Conservation (phyloP, 2,329 filamentous ascomycete genomes). For the Pestalotiopsis sp. region DNA sequence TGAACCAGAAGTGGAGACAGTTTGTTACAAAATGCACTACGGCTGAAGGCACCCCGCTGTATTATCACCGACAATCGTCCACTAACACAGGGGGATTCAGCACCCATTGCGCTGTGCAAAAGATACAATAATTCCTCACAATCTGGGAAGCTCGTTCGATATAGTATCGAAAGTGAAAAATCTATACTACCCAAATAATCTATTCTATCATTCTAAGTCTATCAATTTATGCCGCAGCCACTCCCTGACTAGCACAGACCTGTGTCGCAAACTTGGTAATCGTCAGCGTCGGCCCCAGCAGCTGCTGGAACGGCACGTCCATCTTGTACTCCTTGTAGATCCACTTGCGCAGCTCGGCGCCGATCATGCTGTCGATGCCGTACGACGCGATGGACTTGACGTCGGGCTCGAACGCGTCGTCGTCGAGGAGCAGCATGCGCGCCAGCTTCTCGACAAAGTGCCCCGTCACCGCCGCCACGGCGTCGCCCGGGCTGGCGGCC, state of each 20-base stretch:
- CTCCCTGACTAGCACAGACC: neutral
- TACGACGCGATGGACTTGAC: constrained; percentile 31
- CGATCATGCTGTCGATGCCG: constrained; percentile 39
- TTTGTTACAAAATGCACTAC: too few relatives aligned
- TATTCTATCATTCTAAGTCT: too few relatives aligned
- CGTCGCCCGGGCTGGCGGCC: constrained; percentile 11
- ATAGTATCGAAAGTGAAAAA: too few relatives aligned
- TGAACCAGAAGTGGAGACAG: too few relatives aligned
- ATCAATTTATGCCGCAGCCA: too few relatives aligned
- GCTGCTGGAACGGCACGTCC: constrained; percentile 39
- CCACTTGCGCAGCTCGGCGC: constrained; percentile 37
- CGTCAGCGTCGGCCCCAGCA: constrained; percentile 25
- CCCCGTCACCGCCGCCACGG: constrained; percentile 9
- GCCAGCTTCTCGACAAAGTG: constrained; percentile 24
- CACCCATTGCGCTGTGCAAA: too few relatives aligned
- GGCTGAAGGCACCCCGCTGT: too few relatives aligned
- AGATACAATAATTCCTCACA: too few relatives aligned
- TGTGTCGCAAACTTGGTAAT: constrained; percentile 20
- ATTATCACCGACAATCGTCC: too few relatives aligned
- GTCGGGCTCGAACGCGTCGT: constrained; percentile 22
- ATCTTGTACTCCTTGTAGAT: constrained; percentile 35
- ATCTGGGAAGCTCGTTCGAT: too few relatives aligned
- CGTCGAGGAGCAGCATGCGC: constrained; percentile 25
- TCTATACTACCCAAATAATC: too few relatives aligned
- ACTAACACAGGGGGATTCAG: too few relatives aligned